phyloP scores from a whole-genome alignment of 1,139 yeast genomes.

The Saccharomycopsis hybrid region DNA sequence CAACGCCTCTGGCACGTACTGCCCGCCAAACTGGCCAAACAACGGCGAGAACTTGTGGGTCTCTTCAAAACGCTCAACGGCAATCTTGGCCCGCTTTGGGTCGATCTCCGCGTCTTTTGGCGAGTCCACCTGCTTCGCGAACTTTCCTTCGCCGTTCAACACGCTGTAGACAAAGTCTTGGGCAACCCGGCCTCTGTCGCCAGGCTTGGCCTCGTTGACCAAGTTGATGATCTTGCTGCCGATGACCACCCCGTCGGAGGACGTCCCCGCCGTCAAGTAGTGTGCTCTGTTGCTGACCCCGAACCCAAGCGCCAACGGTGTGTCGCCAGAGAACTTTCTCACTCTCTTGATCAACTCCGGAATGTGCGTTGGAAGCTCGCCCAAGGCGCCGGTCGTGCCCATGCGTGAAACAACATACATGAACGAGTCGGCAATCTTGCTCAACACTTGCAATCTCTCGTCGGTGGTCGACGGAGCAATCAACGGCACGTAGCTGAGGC shows the following conservation, averaged over 20 bases:
- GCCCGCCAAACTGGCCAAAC: conserved; percentile 97
- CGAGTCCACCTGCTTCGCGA: conserved; percentile 26
- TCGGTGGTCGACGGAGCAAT: conserved; percentile 97
- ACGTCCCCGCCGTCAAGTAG: conserved; percentile 66
- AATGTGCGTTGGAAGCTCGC: conserved; percentile 57
- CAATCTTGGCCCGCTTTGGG: conserved; percentile 27
- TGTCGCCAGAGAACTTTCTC: conserved; percentile 63
- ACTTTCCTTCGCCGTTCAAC: conserved; percentile 48
- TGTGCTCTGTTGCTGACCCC: conserved; percentile 95
- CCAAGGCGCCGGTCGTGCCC: conserved; percentile 94
- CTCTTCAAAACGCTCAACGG: conserved; percentile 44
- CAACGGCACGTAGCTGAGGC: conserved; percentile 80
- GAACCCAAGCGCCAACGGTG: conserved; percentile 93
- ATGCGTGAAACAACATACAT: conserved; percentile 93
- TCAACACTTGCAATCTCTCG: conserved; percentile 70
- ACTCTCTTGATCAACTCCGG: conserved; percentile 69
- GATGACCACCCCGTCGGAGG: conserved; percentile 92
- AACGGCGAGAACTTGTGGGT: conserved; percentile 56
- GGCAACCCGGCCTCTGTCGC: conserved; percentile 55
- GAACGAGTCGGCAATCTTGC: conserved; percentile 87
- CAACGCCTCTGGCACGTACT: conserved; percentile 94
- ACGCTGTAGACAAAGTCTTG: conserved; percentile 63
- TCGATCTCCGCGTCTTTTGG: conserved; percentile 25
- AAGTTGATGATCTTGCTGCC: conserved; percentile 79
- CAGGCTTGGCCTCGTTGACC: conserved; percentile 57